phyloP scores from a whole-genome alignment of 352 stramenopile species.

The Phytopythium chamaehyphon region DNA sequence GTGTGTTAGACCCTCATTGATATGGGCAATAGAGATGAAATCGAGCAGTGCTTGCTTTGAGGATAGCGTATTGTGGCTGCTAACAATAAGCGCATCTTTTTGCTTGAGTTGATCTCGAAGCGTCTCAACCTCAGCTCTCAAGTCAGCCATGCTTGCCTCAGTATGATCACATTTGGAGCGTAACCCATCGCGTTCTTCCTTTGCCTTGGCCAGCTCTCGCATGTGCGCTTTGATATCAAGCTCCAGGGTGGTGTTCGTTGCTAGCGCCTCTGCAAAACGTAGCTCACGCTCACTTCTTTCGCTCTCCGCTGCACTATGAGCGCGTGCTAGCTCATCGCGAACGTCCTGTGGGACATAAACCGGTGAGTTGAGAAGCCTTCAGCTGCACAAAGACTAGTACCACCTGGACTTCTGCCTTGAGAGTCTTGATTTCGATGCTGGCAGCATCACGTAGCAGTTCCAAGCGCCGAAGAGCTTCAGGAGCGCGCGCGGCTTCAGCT shows the following conservation, averaged over 20 bases:
- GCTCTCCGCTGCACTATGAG: slow-evolving; percentile 27
- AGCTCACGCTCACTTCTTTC: slow-evolving; percentile 38
- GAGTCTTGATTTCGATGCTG: slow-evolving; percentile 56
- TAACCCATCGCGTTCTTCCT: slow-evolving; percentile 48
- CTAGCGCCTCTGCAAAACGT: slow-evolving; percentile 44
- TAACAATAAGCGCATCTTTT: slow-evolving; percentile 60
- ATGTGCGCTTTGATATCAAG: slow-evolving; percentile 51
- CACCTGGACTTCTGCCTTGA: slow-evolving; percentile 62
- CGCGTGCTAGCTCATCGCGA: slow-evolving; percentile 39
- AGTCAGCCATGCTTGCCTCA: slow-evolving; percentile 54
- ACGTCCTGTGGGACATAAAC: slow-evolving; percentile 27
- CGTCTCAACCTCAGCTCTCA: slow-evolving; percentile 45
- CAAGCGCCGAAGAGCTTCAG: slow-evolving; percentile 42
- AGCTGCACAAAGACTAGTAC: background rate
- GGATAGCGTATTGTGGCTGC: slow-evolving; percentile 49
- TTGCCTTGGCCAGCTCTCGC: slow-evolving; percentile 36
- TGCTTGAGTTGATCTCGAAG: slow-evolving; percentile 72
- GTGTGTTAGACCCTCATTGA: background rate
- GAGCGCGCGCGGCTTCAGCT: slow-evolving; percentile 26
- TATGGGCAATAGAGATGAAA: background rate
- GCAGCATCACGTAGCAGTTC: slow-evolving; percentile 49
- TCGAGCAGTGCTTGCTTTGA: slow-evolving; percentile 58
- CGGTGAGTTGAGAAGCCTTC: background rate
- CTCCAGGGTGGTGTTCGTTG: slow-evolving; percentile 36
- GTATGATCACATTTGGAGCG: slow-evolving; percentile 45